Conservation (phyloP, 495 filamentous ascomycete genomes). For the Penicillium crystallinum region DNA sequence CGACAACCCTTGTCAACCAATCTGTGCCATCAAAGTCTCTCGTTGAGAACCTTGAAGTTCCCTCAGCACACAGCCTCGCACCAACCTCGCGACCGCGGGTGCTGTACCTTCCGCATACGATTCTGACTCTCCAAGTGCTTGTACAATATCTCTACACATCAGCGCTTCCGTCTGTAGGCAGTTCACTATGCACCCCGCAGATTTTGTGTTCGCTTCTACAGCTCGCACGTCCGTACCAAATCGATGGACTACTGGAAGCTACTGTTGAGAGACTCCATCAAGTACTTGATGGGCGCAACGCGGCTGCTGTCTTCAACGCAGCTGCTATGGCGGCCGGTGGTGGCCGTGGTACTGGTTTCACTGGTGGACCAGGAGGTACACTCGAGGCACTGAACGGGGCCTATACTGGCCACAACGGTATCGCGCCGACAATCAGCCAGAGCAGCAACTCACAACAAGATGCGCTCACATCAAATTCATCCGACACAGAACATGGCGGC, state of each 20-base stretch:
- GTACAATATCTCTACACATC: conserved; percentile 93
- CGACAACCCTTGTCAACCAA: conserved; percentile 52
- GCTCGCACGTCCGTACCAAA: conserved; percentile 84
- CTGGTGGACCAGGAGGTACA: conserved; percentile 39
- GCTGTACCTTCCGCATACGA: conserved; percentile 89
- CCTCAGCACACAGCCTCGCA: conserved; percentile 49
- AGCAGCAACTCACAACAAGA: conserved; percentile 26
- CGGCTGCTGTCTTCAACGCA: conserved; percentile 95
- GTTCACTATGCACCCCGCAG: conserved; percentile 84
- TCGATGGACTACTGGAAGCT: conserved; percentile 88
- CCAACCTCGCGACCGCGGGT: conserved; percentile 75
- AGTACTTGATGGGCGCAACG: conserved; percentile 85
- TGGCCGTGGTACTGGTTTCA: conserved; percentile 61
- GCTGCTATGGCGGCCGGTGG: conserved; percentile 97
- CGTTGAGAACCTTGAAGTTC: conserved; percentile 39
- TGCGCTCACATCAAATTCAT: conserved; percentile 38
- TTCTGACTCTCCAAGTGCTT: conserved; percentile 78
- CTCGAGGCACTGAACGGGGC: conserved; percentile 41
- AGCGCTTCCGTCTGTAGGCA: conserved; percentile 66
- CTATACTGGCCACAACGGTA: conserved; percentile 21
- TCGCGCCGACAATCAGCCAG: conserved; percentile 12
- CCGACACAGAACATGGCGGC: conserved; percentile 41
- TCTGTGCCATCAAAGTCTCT: conserved; percentile 43
- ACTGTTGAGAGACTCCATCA: conserved; percentile 87
- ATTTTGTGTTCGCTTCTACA: conserved; percentile 94